Evolutionary conservation across 805 yeast genomes (phyloP).

Genomic region (Hanseniaspora jakobsenii): DNA sequence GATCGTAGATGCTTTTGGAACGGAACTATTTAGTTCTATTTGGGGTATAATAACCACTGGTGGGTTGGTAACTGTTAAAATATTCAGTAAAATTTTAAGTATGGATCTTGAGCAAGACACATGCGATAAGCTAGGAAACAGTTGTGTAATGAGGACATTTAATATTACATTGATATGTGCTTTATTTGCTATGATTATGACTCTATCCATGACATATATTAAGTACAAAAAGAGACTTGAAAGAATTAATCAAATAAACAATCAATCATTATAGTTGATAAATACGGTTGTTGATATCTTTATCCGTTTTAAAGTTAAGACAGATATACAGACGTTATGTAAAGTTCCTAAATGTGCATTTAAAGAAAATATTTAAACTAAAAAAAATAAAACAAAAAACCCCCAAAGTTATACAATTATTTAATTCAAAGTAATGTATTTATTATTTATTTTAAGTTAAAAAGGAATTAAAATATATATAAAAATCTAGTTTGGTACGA

Average conservation of each 20-base stretch:
- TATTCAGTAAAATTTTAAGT: constrained; percentile 47
- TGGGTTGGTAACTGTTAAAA: constrained; percentile 44
- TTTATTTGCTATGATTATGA: constrained; percentile 18
- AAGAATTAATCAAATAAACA: too few species aligned
- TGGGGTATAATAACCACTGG: constrained; percentile 72
- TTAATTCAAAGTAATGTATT: background rate
- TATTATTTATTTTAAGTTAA: background rate
- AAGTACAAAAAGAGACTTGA: constrained; percentile 12
- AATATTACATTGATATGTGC: constrained; percentile 23
- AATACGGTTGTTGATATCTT: too few species aligned
- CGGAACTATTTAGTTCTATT: constrained; percentile 53
- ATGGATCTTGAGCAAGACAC: constrained; percentile 28
- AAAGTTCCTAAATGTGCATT: too few species aligned
- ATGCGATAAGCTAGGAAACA: constrained; percentile 30
- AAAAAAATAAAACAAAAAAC: background rate
- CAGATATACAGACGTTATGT: too few species aligned
- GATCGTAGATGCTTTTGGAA: constrained; percentile 61
- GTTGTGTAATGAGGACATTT: constrained; percentile 39
- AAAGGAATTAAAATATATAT: too few species aligned
- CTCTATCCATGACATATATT: constrained; percentile 20
- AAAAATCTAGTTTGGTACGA: background rate
- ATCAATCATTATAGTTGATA: too few species aligned
- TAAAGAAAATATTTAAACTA: too few species aligned
- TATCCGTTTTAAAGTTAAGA: too few species aligned
- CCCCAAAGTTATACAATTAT: background rate